These are phyloP conservation scores for Cladosporium cucumerinum DNA, from an alignment of 2,329 filamentous ascomycete genomes.

Conservation along the genomic window DNA sequence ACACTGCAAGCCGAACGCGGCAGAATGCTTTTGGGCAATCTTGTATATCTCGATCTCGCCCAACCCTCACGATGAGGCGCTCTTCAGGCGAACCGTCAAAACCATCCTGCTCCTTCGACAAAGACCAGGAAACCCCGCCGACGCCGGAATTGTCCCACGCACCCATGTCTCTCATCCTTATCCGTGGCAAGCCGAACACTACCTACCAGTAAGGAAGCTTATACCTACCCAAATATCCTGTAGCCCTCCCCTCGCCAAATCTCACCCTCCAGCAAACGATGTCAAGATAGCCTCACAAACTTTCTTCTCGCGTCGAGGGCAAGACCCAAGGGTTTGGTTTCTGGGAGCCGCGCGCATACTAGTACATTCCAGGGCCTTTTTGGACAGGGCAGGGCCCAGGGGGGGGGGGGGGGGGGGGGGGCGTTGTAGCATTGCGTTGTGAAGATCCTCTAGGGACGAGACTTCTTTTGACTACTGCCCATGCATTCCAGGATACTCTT, in stretches of 20 bases:
- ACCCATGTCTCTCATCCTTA: neutral
- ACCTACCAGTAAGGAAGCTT: neutral
- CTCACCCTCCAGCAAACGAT: neutral
- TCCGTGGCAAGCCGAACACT: neutral
- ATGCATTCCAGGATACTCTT: no score
- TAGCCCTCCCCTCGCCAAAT: neutral
- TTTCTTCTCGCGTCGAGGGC: neutral
- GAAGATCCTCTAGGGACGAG: neutral
- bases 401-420: no score
- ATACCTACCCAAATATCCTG: neutral
- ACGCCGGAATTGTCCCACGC: neutral
- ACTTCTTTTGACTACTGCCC: no score
- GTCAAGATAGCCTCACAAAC: slow-evolving; percentile 1
- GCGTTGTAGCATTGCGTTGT: neutral
- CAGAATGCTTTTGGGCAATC: neutral
- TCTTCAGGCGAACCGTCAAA: neutral
- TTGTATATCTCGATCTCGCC: no score
- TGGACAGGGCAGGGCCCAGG: no score
- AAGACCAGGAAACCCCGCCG: neutral
- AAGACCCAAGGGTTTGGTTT: neutral
- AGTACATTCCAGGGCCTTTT: neutral
- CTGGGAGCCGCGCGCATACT: neutral
- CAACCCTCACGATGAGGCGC: no score
- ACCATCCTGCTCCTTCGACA: neutral
- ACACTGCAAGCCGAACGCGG: neutral